Conservation (phyloP, 371 early-diverging fungal species). For the Actinomortierella wolfii region DNA sequence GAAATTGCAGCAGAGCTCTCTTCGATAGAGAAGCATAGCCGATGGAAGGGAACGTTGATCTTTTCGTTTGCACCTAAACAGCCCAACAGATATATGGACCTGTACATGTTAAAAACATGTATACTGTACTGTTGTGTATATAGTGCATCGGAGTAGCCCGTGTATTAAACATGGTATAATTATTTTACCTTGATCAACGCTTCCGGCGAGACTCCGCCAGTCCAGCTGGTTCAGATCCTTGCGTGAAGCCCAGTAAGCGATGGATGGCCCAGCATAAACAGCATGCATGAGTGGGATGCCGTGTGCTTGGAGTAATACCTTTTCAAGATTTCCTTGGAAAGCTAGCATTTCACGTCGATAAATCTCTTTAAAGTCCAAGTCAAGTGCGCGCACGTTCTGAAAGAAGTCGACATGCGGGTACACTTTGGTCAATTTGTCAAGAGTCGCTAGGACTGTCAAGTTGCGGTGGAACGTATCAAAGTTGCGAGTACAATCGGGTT, state of each 20-base stretch:
- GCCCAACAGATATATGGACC: neutral
- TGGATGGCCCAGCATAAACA: slow-evolving; percentile 57
- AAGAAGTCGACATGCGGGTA: slow-evolving; percentile 59
- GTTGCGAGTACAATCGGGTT: slow-evolving; percentile 42
- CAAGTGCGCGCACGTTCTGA: slow-evolving; percentile 50
- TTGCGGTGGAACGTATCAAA: slow-evolving; percentile 55
- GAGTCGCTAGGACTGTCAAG: slow-evolving; percentile 53
- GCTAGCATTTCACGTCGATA: slow-evolving; percentile 53
- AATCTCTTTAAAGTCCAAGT: slow-evolving; percentile 47
- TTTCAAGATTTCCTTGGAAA: slow-evolving; percentile 32
- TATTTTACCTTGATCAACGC: slow-evolving; percentile 48
- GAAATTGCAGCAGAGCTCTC: slow-evolving; percentile 19
- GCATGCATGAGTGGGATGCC: slow-evolving; percentile 58
- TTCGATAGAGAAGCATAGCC: slow-evolving; percentile 37
- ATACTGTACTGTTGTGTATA: neutral
- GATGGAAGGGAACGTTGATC: slow-evolving; percentile 37
- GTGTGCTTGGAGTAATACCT: slow-evolving; percentile 58
- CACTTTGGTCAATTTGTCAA: slow-evolving; percentile 58
- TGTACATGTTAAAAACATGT: no score
- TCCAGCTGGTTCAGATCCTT: slow-evolving; percentile 32
- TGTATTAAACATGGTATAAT: no score
- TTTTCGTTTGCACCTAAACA: slow-evolving; percentile 38
- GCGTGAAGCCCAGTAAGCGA: slow-evolving; percentile 60
- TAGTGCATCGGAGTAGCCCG: neutral
- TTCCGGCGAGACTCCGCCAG: slow-evolving; percentile 48